Base-by-base conservation (phyloP, 176 grass and related monocot genomes). In the Musa schizocarpa region DNA sequence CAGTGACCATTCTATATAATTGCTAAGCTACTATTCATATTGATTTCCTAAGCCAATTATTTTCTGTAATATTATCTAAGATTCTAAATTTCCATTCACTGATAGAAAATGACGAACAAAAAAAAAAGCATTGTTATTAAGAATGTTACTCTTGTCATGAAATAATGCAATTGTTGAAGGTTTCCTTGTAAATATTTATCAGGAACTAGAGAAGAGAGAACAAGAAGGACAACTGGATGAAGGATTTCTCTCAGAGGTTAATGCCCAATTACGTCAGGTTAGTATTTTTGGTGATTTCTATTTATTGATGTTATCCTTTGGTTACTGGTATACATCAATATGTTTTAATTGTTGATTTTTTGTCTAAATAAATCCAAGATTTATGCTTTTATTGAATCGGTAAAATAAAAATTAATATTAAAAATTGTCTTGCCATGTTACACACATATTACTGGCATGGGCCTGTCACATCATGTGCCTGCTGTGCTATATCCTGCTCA, bases 241-340 rank as follows among this genome's bases (percentile, higher is more conserved):
- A 83, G 83, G 91, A 73, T 99, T 99, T 81, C 86, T 94, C 16
- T 86, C 91, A 27, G 95, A 99, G 84, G 95, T 99, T 84, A 99
- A 82, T 84, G 90, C 86, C 54, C 95, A 99, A 29, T 72, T 99
- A 79, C 89, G 95, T 71, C 95, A 99, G 78, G 90, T 94, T 75
- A 81, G 81, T 85, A 24, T n/a, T 10, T 70, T 12, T 34, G 6
- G 9, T 70, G 3, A 8, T 0, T 70, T 51, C 14, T 11, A 25
- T 23, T 2, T 13, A 12, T 3, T 65, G 8, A 26, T 65, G 11
- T 65, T 26, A n/a, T 21, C 68, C n/a, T 70, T 61, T 66, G 34
- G 34, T 43, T 43, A 43, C 34, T 43, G 34, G 34, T 6, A 43
- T 5, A 43, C 34, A 43, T 65, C 1, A 63, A 66, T 13, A 27